Evolutionary conservation across 2,329 filamentous ascomycete species (phyloP).

Genomic region (Paecilomyces variotii): DNA sequence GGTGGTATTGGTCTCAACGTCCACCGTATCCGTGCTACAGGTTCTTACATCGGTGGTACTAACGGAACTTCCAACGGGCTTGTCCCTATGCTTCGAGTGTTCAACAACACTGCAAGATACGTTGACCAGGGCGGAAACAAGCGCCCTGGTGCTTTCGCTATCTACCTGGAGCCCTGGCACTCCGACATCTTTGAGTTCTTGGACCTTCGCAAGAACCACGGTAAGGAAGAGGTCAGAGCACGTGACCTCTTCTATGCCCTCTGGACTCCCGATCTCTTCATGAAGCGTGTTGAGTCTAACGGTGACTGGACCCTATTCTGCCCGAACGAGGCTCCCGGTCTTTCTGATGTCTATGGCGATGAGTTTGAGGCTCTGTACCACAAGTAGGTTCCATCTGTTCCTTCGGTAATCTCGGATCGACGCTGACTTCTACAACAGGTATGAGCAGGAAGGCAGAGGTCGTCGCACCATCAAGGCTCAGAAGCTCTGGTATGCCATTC

Average conservation of each 20-base stretch:
- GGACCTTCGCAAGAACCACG: slow-evolving; percentile 97
- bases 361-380: slow-evolving; percentile 95
- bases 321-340: slow-evolving; percentile 88
- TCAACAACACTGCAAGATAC: slow-evolving; percentile 98
- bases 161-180: slow-evolving; percentile 99
- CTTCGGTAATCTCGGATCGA: not conserved
- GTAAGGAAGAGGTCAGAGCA: slow-evolving; percentile 94
- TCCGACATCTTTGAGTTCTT: slow-evolving; percentile 96
- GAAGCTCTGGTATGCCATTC: slow-evolving; percentile 98
- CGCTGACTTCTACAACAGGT: slow-evolving; percentile 41
- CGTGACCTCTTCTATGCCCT: slow-evolving; percentile 96
- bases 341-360: slow-evolving; percentile 94
- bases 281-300: slow-evolving; percentile 98
- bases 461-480: slow-evolving; percentile 91
- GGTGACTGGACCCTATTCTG: slow-evolving; percentile 97
- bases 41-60: slow-evolving; percentile 95
- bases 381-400: slow-evolving; percentile 26
- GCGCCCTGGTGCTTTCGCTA: slow-evolving; percentile 94
- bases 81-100: slow-evolving; percentile 95
- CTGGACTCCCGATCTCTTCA: slow-evolving; percentile 98
- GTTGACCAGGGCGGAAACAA: slow-evolving; percentile 99
- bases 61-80: slow-evolving; percentile 98
- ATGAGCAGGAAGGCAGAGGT: slow-evolving; percentile 80
- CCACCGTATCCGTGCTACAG: slow-evolving; percentile 92
- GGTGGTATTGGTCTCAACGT: slow-evolving; percentile 96